Evolutionary conservation across 2,329 filamentous ascomycete genomes (phyloP), one percentile per base, ranked within the genome.

Genomic region (Fusarium coffeatum): DNA sequence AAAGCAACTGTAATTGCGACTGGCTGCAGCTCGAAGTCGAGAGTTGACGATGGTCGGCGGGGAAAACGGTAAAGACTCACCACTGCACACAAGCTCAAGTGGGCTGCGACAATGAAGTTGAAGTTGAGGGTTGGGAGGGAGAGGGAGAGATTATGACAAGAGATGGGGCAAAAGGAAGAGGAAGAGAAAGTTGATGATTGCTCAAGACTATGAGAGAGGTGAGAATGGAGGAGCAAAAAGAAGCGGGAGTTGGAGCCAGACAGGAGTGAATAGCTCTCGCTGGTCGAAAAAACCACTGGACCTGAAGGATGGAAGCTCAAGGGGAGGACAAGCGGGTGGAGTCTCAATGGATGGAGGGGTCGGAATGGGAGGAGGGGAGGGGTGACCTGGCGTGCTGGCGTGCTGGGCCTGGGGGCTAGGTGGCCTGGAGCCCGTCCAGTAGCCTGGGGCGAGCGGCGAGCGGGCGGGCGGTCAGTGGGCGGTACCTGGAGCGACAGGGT

Each of bases 241-340:
- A 58, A 66, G 60, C 55, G 55, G 66, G 59, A 71, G 68, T 67
- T 67, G 64, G 69, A 67, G 59, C 64, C 58, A 66, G 72, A 34
- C 60, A 64, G 59, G 69, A 69, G 63, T 63, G 62, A 65, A 43
- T 37, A 66, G 64, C 60, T 72, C 69, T 73, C 71, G 20, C 43
- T 41, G 49, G 49, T 66, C 72, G 66, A 76, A 76, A 75, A 76
- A 75, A 71, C 71, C 63, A 66, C 62, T 66, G 62, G 62, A 59
- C 41, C 30, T 63, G 62, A 66, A 49, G 48, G 73, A 75, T 76
- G 73, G 73, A 75, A 75, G 73, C 73, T 76, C 67, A 74, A 74
- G 72, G 72, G 72, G 69, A 74, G 71, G 72, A 71, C 60, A 64
- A 59, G 50, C 55, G 48, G 72, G 71, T 71, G 71, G 68, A 63